Conservation (phyloP, 2,329 filamentous ascomycete genomes). For the Sclerotinia spermophila region DNA sequence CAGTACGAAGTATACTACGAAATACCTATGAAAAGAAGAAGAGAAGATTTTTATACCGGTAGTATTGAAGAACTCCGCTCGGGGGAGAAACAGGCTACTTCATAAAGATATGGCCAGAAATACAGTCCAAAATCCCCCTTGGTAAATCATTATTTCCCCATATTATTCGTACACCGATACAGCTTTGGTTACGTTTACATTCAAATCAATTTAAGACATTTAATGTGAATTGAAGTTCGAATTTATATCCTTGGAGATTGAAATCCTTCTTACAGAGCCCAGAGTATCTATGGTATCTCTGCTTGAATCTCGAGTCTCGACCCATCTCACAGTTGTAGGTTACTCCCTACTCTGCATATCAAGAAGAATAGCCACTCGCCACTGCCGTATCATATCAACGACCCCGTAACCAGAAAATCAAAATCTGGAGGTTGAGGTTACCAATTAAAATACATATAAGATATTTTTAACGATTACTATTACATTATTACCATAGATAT, state of each 20-base stretch:
- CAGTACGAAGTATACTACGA: not conserved
- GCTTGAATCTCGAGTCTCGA: not conserved
- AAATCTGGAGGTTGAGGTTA: not conserved
- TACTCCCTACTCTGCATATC: not conserved
- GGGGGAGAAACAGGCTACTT: not conserved
- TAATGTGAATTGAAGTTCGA: not conserved
- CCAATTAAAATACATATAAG: not conserved
- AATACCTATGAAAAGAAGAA: not conserved
- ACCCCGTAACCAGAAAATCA: not conserved
- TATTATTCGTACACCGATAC: conserved; percentile 9
- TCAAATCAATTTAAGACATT: not conserved
- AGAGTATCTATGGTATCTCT: not conserved
- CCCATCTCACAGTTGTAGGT: not conserved
- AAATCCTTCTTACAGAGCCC: not conserved
- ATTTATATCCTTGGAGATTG: not conserved
- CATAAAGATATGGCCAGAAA: not conserved
- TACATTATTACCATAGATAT: not conserved
- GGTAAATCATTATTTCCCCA: conserved; percentile 1
- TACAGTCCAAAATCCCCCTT: not conserved
- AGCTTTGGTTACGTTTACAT: conserved; percentile 1
- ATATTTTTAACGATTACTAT: not conserved
- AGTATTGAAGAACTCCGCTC: not conserved
- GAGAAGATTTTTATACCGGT: no score
- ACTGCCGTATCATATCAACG: not conserved
- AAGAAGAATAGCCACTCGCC: not conserved